phyloP scores from a whole-genome alignment of 2,329 filamentous ascomycete genomes.

The Furcasterigmium sp. region DNA sequence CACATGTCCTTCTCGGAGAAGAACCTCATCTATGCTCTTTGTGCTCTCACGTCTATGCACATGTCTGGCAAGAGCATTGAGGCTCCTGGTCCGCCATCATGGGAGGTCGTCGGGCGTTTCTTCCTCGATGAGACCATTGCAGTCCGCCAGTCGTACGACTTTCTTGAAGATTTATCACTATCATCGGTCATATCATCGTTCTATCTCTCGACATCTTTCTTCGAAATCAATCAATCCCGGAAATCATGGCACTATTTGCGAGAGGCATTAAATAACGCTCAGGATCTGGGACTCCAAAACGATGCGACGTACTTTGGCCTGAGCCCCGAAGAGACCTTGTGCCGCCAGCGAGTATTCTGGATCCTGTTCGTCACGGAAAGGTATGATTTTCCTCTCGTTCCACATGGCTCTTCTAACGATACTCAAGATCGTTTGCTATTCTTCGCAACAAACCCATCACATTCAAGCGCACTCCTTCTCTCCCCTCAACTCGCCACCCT shows the following conservation, averaged over 20 bases:
- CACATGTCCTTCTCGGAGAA: constrained; percentile 29
- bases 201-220: constrained; percentile 55
- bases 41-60: constrained; percentile 47
- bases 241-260: constrained; percentile 59
- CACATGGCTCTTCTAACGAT: not conserved
- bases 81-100: constrained; percentile 30
- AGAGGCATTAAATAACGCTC: constrained; percentile 55
- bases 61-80: constrained; percentile 39
- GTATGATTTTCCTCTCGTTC: constrained; percentile 21
- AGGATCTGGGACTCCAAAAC: constrained; percentile 53
- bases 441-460: constrained; percentile 59
- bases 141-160: constrained; percentile 51
- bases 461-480: constrained; percentile 51
- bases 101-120: constrained; percentile 46
- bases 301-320: constrained; percentile 47
- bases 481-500: constrained; percentile 45
- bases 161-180: constrained; percentile 49
- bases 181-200: constrained; percentile 57
- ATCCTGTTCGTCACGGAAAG: constrained; percentile 57
- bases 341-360: constrained; percentile 55
- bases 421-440: constrained; percentile 55
- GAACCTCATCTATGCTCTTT: constrained; percentile 50
- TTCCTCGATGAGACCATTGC: constrained; percentile 54
- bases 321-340: constrained; percentile 44
- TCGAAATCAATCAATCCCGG: constrained; percentile 55